Conservation (phyloP, 179 eudicot genomes). For the Spinacia oleracea region DNA sequence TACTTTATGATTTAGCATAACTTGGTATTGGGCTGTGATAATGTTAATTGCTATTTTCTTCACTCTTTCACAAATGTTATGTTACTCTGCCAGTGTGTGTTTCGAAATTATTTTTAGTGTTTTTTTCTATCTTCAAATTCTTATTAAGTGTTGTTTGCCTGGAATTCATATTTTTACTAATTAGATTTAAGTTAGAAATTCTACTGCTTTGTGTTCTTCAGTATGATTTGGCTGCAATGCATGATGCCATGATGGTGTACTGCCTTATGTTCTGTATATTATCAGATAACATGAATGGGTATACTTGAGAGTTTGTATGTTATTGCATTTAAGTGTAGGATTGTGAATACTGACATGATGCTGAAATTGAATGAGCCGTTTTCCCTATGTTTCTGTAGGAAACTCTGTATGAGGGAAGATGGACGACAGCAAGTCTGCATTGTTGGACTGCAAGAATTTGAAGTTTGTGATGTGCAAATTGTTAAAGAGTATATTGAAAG, state of each 20-base stretch:
- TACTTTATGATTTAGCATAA: not conserved
- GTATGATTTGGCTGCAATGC: not conserved
- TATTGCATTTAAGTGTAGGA: conserved; percentile 4
- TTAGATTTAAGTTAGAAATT: not conserved
- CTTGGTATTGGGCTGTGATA: not conserved
- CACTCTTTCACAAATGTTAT: not conserved
- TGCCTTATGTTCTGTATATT: not conserved
- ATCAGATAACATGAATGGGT: conserved; percentile 7
- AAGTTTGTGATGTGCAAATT: conserved; percentile 94
- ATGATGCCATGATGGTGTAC: not conserved
- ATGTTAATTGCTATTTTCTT: not conserved
- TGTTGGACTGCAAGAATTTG: conserved; percentile 97
- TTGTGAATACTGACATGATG: not conserved
- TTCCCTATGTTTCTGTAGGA: conserved; percentile 44
- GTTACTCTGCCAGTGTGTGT: not conserved
- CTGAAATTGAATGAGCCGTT: conserved; percentile 7
- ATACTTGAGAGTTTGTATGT: not conserved
- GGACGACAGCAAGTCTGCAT: conserved; percentile 98
- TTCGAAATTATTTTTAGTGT: not conserved
- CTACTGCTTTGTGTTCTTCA: not conserved
- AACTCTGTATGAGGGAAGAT: conserved; percentile 96
- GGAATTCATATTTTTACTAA: not conserved
- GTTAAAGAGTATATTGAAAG: conserved; percentile 94
- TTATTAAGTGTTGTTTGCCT: not conserved
- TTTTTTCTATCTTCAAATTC: not conserved